Evolutionary conservation across 257 asterid genomes (phyloP), one percentile per base, ranked within the genome.

Genomic region (Nicotiana knightiana): DNA sequence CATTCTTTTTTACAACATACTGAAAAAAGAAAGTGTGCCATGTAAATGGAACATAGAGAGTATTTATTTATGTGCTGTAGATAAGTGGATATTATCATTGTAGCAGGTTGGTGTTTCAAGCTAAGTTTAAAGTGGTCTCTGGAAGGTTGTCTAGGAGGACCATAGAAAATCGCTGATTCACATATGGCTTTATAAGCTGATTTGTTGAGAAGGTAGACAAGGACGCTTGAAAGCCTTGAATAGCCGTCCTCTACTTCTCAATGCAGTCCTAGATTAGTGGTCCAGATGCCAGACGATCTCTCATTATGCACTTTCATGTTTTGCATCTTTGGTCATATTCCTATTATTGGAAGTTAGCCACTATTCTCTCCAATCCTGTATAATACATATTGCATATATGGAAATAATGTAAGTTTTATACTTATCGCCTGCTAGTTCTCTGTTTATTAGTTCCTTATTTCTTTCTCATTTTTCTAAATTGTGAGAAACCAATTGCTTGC

Each of bases 401-500:
- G 80, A 75, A 75, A 75, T 75, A 8, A 48, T 73, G 79, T 26
- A 1, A 48, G 79, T 43, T 7, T 28, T 51, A 26, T 51, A 51
- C 80, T 75, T 51, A 9, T 75, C 0, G 3, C 16, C 28, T 24
- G 79, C 26, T 75, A 51, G 80, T 28, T 26, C 79, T 26, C 80
- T 75, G 43, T 53, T 8, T 67, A 15, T 75, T 75, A 16, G 46
- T 51, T 75, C 28, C 63, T 75, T 73, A 65, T 76, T 48, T 82
- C 77, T 63, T 54, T 66, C 67, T 80, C 81, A 75, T 43, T n/a
- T 26, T 15, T 39, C 17, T 51, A 24, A 81, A 62, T 77, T 82
- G 76, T 6, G 26, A 67, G 76, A 78, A 21, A 81, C 81, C 84
- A 76, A 77, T 28, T 51, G 80, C 77, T 83, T 75, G 77, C 97